Conservation (phyloP, 257 asterid species). For the Lavandula angustifolia region DNA sequence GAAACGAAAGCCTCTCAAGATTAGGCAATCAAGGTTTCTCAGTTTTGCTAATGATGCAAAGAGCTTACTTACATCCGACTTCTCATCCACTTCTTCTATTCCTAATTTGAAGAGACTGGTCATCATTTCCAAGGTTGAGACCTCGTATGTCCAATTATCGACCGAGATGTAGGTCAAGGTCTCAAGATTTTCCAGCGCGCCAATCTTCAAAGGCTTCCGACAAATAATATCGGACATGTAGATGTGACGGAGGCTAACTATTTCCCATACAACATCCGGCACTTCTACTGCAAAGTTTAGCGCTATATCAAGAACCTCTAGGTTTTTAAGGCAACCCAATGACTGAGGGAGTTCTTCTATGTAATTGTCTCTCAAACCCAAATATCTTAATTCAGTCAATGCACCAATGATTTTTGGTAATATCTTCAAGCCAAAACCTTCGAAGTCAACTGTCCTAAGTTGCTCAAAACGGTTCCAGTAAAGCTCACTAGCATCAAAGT, state of each 20-base stretch:
- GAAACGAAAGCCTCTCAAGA: too few relatives aligned
- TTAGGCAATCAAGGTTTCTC: too few relatives aligned
- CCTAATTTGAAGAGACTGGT: slow-evolving; percentile 11
- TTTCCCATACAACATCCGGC: slow-evolving; percentile 25
- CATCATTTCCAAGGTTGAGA: background rate
- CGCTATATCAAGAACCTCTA: slow-evolving; percentile 19
- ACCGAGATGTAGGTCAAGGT: slow-evolving; percentile 24
- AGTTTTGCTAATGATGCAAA: too few relatives aligned
- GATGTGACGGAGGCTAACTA: slow-evolving; percentile 17
- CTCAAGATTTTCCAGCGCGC: slow-evolving; percentile 21
- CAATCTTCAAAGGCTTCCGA: background rate
- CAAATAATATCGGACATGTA: background rate
- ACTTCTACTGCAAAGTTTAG: background rate
- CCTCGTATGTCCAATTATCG: background rate
- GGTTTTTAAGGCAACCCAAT: background rate
- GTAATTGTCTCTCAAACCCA: background rate
- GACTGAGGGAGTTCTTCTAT: background rate
- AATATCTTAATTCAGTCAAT: background rate
- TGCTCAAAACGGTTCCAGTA: too few relatives aligned
- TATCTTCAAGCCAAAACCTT: too few relatives aligned
- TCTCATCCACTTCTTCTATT: too few relatives aligned
- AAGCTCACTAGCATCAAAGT: too few relatives aligned
- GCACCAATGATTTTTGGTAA: background rate
- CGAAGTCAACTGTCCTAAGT: too few relatives aligned
- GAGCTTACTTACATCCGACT: too few relatives aligned